Evolutionary conservation across 139 green algal genomes (phyloP).

Genomic region (Astrephomene gubernaculifera): DNA sequence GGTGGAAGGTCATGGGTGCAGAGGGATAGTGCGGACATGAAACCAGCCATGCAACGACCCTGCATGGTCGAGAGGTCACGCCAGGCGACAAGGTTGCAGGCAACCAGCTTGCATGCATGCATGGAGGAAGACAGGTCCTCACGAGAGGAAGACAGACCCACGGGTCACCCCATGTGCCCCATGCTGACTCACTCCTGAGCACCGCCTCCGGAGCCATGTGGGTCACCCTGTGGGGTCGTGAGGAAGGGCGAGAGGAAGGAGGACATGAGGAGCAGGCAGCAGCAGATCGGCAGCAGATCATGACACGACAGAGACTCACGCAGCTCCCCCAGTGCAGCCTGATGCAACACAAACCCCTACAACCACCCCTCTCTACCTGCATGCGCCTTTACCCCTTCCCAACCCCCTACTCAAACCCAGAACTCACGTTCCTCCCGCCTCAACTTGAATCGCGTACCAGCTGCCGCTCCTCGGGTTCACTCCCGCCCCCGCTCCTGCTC

Average conservation of each 20-base stretch:
- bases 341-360: background rate
- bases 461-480: too few relatives aligned
- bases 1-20: background rate
- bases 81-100: background rate
- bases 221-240: background rate
- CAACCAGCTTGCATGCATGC: background rate
- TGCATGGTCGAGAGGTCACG: background rate
- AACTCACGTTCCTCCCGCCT: background rate
- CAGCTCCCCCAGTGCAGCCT: background rate
- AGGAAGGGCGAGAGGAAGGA: background rate
- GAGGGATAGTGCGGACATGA: background rate
- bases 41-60: background rate
- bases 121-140: too few relatives aligned
- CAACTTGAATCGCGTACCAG: background rate
- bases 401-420: background rate
- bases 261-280: background rate
- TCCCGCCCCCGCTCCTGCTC: too few relatives aligned
- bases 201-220: slow-evolving; percentile 7
- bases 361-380: background rate
- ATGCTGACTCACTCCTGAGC: background rate
- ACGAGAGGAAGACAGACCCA: background rate
- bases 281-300: background rate
- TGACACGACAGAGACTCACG: background rate
- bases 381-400: background rate
- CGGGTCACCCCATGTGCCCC: background rate